Evolutionary conservation across 805 yeast genomes (phyloP).

Genomic region (Ogataea kodamae): DNA sequence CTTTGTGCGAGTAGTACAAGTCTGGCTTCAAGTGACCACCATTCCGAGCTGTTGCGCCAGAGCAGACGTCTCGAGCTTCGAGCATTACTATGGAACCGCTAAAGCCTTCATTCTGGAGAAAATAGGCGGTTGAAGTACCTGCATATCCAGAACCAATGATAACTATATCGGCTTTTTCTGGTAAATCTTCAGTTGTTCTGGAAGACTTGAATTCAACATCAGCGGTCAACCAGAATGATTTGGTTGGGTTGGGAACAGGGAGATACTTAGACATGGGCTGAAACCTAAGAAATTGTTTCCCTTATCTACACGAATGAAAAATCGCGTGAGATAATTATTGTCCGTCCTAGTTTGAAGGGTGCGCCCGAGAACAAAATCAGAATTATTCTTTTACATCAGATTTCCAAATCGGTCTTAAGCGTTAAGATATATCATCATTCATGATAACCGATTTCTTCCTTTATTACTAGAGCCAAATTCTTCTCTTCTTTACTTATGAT

Average conservation of each 20-base stretch:
- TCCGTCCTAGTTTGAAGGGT: too few species aligned
- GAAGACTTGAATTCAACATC: slow-evolving; percentile 13
- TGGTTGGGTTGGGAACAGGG: slow-evolving; percentile 22
- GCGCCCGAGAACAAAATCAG: too few species aligned
- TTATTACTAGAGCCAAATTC: too few species aligned
- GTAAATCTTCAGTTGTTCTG: slow-evolving; percentile 29
- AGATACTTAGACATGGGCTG: slow-evolving; percentile 13
- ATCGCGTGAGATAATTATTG: too few species aligned
- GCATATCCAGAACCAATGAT: slow-evolving; percentile 46
- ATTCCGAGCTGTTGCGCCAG: slow-evolving; percentile 45
- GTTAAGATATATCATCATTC: too few species aligned
- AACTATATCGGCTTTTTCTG: slow-evolving; percentile 36
- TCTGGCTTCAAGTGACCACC: slow-evolving; percentile 48
- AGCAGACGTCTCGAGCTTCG: slow-evolving; percentile 41
- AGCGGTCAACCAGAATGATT: slow-evolving; percentile 18
- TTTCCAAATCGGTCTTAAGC: slow-evolving; percentile 1
- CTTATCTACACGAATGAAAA: too few species aligned
- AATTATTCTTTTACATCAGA: neutral
- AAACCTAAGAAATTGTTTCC: too few species aligned
- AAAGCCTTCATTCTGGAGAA: slow-evolving; percentile 27
- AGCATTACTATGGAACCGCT: slow-evolving; percentile 8
- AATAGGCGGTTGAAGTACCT: slow-evolving; percentile 39
- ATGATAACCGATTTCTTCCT: too few species aligned
- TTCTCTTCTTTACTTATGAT: too few species aligned
- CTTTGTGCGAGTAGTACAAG: slow-evolving; percentile 18